phyloP scores from a whole-genome alignment of 352 stramenopile genomes.

The Phytopythium kandeliae region DNA sequence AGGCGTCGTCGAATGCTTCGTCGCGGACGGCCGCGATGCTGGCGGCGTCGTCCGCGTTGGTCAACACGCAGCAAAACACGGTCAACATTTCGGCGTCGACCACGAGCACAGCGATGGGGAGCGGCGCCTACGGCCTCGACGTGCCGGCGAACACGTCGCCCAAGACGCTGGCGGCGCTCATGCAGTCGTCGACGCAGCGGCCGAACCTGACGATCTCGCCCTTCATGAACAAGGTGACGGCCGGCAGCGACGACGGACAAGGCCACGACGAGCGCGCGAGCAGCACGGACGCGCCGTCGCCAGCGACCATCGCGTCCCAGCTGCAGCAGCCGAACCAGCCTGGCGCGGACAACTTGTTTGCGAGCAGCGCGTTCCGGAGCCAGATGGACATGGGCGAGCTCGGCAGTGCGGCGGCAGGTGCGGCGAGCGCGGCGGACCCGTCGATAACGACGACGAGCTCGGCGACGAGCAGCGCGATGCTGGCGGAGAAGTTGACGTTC shows the following conservation, averaged over 20 bases:
- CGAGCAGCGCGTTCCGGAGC: conserved; percentile 63
- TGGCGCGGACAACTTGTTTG: conserved; percentile 52
- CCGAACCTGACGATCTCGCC: conserved; percentile 61
- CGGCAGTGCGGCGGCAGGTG: conserved; percentile 5
- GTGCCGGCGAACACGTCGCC: conserved; percentile 25
- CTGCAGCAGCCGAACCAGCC: conserved; percentile 19
- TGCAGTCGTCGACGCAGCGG: conserved; percentile 28
- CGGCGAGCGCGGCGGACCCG: too few species aligned
- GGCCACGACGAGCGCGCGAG: background rate
- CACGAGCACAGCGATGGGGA: background rate
- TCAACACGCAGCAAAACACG: conserved; percentile 30
- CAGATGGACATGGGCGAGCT: conserved; percentile 53
- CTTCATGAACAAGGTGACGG: conserved; percentile 67
- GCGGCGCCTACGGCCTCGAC: conserved; percentile 3
- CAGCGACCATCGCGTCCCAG: conserved; percentile 7
- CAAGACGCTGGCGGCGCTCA: conserved; percentile 27
- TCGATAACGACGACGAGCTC: background rate
- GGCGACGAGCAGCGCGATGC: conserved; percentile 1
- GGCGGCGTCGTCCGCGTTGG: conserved; percentile 12
- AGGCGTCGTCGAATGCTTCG: conserved; percentile 13
- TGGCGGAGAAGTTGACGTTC: conserved; percentile 26
- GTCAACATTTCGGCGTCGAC: conserved; percentile 28
- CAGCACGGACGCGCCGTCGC: background rate
- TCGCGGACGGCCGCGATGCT: conserved; percentile 7
- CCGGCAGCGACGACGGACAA: conserved; percentile 17